A percentile compares a stretch with the other conserved stretches of the same genome.
phyloP scores from a whole-genome alignment of 257 asterid species.

The Solanum peruvianum region DNA sequence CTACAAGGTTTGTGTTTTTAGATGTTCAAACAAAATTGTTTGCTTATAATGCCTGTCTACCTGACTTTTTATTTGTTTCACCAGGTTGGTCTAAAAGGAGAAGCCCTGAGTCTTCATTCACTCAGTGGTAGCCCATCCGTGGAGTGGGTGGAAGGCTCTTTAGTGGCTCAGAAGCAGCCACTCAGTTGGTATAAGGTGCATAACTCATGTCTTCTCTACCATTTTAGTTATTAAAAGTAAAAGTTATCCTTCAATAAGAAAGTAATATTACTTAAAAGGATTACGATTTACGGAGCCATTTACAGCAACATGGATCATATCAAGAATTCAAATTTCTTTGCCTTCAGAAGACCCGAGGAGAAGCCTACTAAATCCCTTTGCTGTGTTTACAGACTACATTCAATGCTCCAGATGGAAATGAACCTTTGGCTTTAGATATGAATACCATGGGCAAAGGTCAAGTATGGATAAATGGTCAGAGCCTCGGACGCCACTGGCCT shows the following conservation, averaged over 20 bases:
- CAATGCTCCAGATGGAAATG: conserved; percentile 65
- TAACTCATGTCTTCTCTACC: not conserved
- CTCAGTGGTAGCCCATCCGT: conserved; percentile 78
- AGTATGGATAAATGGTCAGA: conserved; percentile 85
- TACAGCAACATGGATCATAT: not conserved
- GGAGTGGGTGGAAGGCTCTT: conserved; percentile 77
- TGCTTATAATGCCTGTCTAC: not conserved
- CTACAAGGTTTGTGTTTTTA: conserved; percentile 48
- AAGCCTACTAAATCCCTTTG: not conserved
- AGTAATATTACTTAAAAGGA: not conserved
- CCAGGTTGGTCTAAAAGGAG: conserved; percentile 91
- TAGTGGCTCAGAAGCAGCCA: conserved; percentile 63
- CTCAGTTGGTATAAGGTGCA: conserved; percentile 89
- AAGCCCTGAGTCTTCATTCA: conserved; percentile 82
- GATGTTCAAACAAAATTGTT: not conserved
- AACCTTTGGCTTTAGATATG: conserved; percentile 91
- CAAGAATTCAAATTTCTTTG: not conserved
- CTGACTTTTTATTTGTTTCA: not conserved
- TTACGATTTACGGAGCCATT: not conserved
- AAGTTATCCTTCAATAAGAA: not conserved
- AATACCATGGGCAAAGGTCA: conserved; percentile 90
- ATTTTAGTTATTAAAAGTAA: not conserved
- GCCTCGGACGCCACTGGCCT: conserved; percentile 84
- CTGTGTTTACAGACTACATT: conserved; percentile 51
- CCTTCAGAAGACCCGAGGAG: too few relatives aligned